Conservation (phyloP, 768 basidiomycete species). For the Pleurotus ostreatus region DNA sequence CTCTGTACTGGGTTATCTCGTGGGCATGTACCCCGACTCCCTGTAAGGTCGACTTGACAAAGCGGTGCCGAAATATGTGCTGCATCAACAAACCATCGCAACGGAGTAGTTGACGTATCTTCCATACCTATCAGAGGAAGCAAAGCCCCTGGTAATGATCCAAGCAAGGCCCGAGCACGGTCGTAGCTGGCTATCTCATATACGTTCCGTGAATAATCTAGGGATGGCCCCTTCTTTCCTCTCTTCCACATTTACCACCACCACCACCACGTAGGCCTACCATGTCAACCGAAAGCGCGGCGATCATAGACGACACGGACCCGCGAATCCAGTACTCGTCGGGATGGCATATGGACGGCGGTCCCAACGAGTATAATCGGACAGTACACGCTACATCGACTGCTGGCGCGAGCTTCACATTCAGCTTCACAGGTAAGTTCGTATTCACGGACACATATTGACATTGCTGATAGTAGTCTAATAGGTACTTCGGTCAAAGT, state of each 20-base stretch:
- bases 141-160: too few species aligned
- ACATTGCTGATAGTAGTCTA: background rate
- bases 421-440: background rate
- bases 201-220: too few species aligned
- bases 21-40: too few species aligned
- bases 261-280: too few species aligned
- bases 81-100: too few species aligned
- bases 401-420: background rate
- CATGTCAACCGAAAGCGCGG: background rate
- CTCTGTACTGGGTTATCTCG: too few species aligned
- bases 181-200: too few species aligned
- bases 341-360: background rate
- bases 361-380: background rate
- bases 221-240: too few species aligned
- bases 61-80: too few species aligned
- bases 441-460: background rate
- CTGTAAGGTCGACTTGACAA: too few species aligned
- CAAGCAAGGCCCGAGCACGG: too few species aligned
- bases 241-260: too few species aligned
- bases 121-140: background rate
- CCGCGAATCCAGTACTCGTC: constrained; percentile 1
- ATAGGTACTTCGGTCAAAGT: constrained; percentile 2
- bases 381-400: background rate
- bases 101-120: background rate
- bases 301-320: constrained; percentile 2